Evolutionary conservation across 345 rosid genomes (phyloP).

Genomic region (Camelina laxa): DNA sequence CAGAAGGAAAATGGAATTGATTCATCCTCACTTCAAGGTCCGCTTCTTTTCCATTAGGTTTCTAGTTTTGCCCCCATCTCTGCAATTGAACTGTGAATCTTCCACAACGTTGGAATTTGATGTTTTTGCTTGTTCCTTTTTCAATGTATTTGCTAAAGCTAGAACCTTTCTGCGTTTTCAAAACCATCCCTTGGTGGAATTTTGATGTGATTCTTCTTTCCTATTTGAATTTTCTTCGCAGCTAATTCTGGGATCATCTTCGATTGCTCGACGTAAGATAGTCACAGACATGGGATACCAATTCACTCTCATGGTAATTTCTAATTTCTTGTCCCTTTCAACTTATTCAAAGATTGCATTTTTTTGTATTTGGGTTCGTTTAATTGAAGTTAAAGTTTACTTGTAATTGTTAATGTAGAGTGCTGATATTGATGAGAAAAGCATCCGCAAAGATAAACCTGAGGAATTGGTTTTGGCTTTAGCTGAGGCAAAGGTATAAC

Average conservation of each 20-base stretch:
- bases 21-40: conserved; percentile 59
- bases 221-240: conserved; percentile 37
- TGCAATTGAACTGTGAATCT: background rate
- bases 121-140: conserved; percentile 1
- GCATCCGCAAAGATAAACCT: conserved; percentile 75
- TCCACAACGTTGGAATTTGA: background rate
- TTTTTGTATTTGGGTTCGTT: background rate
- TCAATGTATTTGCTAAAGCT: background rate
- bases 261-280: conserved; percentile 67
- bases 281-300: conserved; percentile 87
- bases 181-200: background rate
- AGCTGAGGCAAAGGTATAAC: conserved; percentile 92
- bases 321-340: background rate
- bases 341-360: background rate
- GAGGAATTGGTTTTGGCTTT: conserved; percentile 88
- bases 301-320: conserved; percentile 69
- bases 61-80: background rate
- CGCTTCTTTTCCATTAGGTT: background rate
- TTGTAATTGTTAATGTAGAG: conserved; percentile 48
- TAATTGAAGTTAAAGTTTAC: background rate
- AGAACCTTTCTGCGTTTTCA: background rate
- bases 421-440: conserved; percentile 93
- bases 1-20: conserved; percentile 51
- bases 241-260: conserved; percentile 89
- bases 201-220: background rate